Base-by-base conservation (phyloP, 441 rosid genomes). In the Mallotus japonicus region DNA sequence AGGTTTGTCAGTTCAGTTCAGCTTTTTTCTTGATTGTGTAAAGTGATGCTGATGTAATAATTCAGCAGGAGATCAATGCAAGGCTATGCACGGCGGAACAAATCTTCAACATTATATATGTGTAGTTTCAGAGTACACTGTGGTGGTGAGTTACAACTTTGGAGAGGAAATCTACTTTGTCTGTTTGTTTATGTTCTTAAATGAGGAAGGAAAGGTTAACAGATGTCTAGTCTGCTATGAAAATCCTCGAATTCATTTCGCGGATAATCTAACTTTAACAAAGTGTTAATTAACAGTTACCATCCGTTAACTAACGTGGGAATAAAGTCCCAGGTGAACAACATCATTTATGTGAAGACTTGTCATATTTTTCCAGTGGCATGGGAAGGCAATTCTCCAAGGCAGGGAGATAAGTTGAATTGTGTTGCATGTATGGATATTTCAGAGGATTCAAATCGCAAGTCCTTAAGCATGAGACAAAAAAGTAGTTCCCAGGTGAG, bases 401-500 rank as follows among this genome's bases (percentile, higher is more conserved):
- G 67, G 75, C 72, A 62, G 54, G 49, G 56, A 73, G 71, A 79
- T 76, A 76, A 76, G 58, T 49, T 59, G 64, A 74, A 78, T 13
- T 72, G 63, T 28, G 22, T 9, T 72, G 51, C 50, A 19, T 62
- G 28, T 49, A 51, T 63, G 42, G 55, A 56, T 71, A 63, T 67
- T 49, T 70, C 82, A 55, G 72, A 81, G 46, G 58, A 20, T 76
- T 79, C 75, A 4, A 67, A 24, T 44, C 65, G 69, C 63, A 74
- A 74, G 46, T 49, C 73, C 53, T 46, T 70, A 57, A 75, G 76
- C 75, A 80, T 68, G 78, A 77, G 65, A 63, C 78, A 32, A 72
- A 65, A 67, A 61, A 74, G 49, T 72, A 62, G 72, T 66, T 73
- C 67, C 55, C 81, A 82, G 93, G 93, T 89, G 73, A 81, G 82